Base-by-base conservation (phyloP, 495 filamentous ascomycete species). In the Penicillium cosmopolitanum region DNA sequence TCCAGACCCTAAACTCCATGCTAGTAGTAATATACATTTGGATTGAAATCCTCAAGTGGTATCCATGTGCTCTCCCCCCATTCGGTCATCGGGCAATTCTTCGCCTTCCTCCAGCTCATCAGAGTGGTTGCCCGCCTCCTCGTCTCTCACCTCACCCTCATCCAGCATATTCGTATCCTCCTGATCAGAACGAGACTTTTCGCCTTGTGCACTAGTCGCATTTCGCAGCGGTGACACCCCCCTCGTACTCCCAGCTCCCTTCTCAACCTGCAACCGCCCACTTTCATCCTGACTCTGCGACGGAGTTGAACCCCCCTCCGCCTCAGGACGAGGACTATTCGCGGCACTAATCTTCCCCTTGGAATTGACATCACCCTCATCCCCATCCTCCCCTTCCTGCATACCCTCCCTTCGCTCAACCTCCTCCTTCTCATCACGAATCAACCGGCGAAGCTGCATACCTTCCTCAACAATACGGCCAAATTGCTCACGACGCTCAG, bases 371-470 rank as follows among this genome's bases (percentile, higher is more conserved):
- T 85, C 87, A 43, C 84, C 89, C 48, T 91, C 89, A 46, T 89
- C 89, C 0, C 83, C 89, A 48, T 91, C 91, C 61, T 89, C 90
- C 66, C 77, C 82, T 51, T 84, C 84, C 55, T 85, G 83, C 85
- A 95, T 96, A 31, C 94, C 94, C 70, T 97, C 84, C 56, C 83
- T 79, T 44, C 85, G 72, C 68, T 88, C 86, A 9, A 80, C 80
- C 75, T 97, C 95, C 71, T 98, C 95, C 73, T 97, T 97, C 79
- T 97, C 93, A 73, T 97, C 93, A 43, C 91, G 85, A 63, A 98
- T 98, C 65, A 96, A 76, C 34, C 88, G 84, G 50, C 93, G 81
- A 64, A 98, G 81, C 60, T 91, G 82, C 86, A 89, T 90, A 5
- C 92, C 90, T 78, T 98, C 93, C 40, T 93, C 92, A 57, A 97